Evolutionary conservation across 495 filamentous ascomycete species (phyloP).

Genomic region (Sporormia fimetaria): DNA sequence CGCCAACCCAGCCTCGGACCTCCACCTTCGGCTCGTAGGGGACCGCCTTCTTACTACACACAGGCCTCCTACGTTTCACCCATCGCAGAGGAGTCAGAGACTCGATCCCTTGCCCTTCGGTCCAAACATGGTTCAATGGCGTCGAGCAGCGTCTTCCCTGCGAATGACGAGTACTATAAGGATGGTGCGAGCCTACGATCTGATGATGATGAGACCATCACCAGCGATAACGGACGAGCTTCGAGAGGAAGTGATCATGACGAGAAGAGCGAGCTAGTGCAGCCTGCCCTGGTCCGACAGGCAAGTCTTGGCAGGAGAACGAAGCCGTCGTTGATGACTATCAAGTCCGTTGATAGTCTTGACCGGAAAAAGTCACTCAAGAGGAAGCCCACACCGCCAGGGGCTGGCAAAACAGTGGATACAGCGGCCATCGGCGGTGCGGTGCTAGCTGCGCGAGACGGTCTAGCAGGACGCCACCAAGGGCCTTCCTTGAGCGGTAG

Average conservation of each 20-base stretch:
- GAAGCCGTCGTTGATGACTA: conserved; percentile 59
- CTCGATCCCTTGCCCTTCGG: conserved; percentile 35
- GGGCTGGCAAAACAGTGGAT: conserved; percentile 23
- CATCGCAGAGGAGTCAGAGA: conserved; percentile 66
- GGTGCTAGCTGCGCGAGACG: conserved; percentile 19
- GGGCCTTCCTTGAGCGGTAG: conserved; percentile 20
- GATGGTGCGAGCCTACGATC: conserved; percentile 32
- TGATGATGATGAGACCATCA: conserved; percentile 35
- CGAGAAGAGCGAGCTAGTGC: conserved; percentile 45
- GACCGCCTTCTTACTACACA: conserved; percentile 60
- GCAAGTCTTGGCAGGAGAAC: conserved; percentile 67
- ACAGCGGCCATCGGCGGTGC: conserved; percentile 20
- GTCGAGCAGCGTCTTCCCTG: conserved; percentile 70
- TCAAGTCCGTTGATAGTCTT: conserved; percentile 35
- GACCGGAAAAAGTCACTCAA: conserved; percentile 20
- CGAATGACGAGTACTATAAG: conserved; percentile 31
- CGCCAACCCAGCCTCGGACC: conserved; percentile 50
- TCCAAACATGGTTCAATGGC: conserved; percentile 61
- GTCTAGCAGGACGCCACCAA: conserved; percentile 3
- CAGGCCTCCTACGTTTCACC: conserved; percentile 72
- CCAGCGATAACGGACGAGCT: conserved; percentile 25
- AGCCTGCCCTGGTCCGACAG: conserved; percentile 46
- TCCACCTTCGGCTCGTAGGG: conserved; percentile 57
- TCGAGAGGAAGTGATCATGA: conserved; percentile 41
- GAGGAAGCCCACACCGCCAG: conserved; percentile 24